A percentile compares a stretch with the other conserved stretches of the same genome.
Evolutionary conservation across 805 yeast genomes (phyloP).

Genomic region (Spencermartinsiella europaea): DNA sequence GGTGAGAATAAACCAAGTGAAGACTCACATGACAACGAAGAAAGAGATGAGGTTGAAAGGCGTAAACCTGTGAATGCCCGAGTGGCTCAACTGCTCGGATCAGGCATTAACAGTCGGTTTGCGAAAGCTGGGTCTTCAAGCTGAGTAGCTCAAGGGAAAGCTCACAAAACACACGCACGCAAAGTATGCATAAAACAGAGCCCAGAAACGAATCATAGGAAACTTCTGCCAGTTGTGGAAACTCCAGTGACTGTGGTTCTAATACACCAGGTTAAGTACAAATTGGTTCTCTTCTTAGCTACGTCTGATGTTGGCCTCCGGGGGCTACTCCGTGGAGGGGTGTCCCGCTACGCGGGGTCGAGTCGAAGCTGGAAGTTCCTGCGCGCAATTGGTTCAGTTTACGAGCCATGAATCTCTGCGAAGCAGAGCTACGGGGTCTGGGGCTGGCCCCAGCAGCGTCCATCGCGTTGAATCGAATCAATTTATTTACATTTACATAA

Average conservation of each 20-base stretch:
- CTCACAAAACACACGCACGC: too few relatives aligned
- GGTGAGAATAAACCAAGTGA: neutral
- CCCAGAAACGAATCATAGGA: too few relatives aligned
- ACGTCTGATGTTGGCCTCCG: too few relatives aligned
- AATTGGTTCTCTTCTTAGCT: too few relatives aligned
- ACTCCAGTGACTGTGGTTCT: too few relatives aligned
- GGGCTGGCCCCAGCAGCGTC: neutral
- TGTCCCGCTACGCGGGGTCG: neutral
- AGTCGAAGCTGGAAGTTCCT: too few relatives aligned
- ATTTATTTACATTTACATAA: neutral
- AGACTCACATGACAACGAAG: neutral
- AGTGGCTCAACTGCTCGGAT: neutral
- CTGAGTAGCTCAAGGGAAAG: too few relatives aligned
- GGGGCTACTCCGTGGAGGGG: too few relatives aligned
- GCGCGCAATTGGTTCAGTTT: too few relatives aligned
- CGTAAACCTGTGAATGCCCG: neutral
- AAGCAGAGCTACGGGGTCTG: neutral
- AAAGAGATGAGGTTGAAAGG: slow-evolving; percentile 1
- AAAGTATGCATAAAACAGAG: too few relatives aligned
- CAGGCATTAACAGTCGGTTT: neutral
- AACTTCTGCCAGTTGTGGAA: too few relatives aligned
- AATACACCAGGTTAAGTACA: too few relatives aligned
- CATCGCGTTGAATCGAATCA: neutral
- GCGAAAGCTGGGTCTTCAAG: neutral
- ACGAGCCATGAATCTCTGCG: neutral